Percentiles rank a stretch among this genome's conserved stretches.
phyloP scores from a whole-genome alignment of 305 asterid species.

The Solanum hybrid region DNA sequence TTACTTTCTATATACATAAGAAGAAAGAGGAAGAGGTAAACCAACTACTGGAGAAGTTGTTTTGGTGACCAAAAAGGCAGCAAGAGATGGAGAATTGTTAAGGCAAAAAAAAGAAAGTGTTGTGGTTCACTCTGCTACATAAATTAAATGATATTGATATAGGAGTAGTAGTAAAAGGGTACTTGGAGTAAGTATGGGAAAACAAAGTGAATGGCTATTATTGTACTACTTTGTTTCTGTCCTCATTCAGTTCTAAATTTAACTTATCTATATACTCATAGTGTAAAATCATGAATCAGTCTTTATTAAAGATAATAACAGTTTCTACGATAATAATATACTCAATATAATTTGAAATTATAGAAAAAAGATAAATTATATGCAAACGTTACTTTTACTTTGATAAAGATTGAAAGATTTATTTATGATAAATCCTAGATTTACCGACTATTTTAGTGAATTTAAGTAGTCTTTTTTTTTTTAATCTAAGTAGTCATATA shows the following conservation, averaged over 20 bases:
- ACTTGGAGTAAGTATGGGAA: constrained; percentile 17
- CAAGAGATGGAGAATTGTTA: constrained; percentile 3
- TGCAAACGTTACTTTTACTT: no score
- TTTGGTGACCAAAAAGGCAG: constrained; percentile 47
- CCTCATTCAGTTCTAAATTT: constrained; percentile 1
- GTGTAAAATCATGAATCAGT: neutral
- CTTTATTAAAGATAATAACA: neutral
- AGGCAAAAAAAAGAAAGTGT: neutral
- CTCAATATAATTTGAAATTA: neutral
- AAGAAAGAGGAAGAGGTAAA: constrained; percentile 32
- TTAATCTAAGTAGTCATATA: neutral
- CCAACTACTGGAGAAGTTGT: constrained; percentile 48
- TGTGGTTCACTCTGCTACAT: constrained; percentile 6
- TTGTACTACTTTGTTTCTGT: constrained; percentile 12
- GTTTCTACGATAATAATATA: neutral
- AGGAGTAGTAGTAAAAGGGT: neutral
- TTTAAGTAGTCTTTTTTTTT: no score
- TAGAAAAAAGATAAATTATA: no score
- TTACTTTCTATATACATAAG: constrained; percentile 21
- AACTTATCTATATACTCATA: neutral
- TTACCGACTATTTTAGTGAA: neutral
- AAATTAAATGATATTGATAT: neutral
- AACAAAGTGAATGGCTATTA: constrained; percentile 12
- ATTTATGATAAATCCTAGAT: neutral
- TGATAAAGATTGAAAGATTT: no score